A percentile compares a stretch with the other conserved stretches of the same genome.
phyloP scores from a whole-genome alignment of 208 protist species.

The Leishmania mexicana region DNA sequence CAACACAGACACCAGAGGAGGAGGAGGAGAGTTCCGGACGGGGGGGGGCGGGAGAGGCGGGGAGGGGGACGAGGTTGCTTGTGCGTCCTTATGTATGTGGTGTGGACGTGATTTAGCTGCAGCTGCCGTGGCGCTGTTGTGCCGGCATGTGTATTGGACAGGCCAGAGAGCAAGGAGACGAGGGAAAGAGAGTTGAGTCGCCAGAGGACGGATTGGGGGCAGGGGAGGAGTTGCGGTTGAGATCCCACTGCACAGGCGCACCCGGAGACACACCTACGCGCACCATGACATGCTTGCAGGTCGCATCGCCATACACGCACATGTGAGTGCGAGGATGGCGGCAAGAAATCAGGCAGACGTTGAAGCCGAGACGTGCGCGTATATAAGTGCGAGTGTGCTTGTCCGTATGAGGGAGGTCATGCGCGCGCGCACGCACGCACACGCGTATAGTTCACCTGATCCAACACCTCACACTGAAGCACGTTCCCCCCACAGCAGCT shows the following conservation, averaged over 20 bases:
- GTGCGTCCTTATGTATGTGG: conserved; percentile 1
- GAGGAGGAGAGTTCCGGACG: not conserved
- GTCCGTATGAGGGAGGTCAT: no score
- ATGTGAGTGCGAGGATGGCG: no score
- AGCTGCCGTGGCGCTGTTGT: not conserved
- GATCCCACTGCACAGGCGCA: not conserved
- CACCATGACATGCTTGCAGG: not conserved
- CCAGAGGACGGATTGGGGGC: not conserved
- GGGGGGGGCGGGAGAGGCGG: not conserved
- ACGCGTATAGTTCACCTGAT: not conserved
- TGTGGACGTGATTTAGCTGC: not conserved
- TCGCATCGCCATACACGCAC: not conserved
- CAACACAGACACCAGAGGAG: not conserved
- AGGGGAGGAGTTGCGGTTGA: not conserved
- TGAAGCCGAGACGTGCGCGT: no score
- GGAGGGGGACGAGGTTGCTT: not conserved
- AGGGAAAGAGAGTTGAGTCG: not conserved
- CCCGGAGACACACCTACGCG: not conserved
- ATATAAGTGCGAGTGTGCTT: no score
- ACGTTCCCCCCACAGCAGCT: not conserved
- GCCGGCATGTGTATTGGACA: not conserved
- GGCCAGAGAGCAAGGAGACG: not conserved
- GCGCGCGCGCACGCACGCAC: not conserved
- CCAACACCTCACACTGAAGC: not conserved
- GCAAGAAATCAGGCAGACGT: no score